Evolutionary conservation across 805 yeast genomes (phyloP).

Genomic region (Kodamaea sagamina): DNA sequence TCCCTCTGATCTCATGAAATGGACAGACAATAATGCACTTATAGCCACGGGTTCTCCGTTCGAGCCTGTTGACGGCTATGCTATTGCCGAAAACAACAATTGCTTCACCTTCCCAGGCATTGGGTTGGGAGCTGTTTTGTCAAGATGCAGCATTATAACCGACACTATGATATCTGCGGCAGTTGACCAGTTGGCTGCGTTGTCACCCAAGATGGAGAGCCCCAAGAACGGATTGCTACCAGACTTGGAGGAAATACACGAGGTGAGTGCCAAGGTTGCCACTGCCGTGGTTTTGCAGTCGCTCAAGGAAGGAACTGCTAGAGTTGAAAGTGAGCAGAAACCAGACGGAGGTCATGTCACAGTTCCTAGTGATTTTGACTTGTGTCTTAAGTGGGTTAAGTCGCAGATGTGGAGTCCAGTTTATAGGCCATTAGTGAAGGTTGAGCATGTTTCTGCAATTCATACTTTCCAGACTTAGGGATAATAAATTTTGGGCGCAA

Average conservation of each 20-base stretch:
- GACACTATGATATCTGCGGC: constrained; percentile 96
- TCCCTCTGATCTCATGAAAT: constrained; percentile 84
- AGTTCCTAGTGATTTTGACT: constrained; percentile 79
- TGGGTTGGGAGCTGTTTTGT: constrained; percentile 90
- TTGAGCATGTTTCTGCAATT: constrained; percentile 67
- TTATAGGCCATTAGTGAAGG: constrained; percentile 84
- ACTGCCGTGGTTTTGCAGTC: constrained; percentile 91
- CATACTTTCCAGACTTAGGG: constrained; percentile 52
- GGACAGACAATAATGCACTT: constrained; percentile 90
- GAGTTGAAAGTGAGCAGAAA: constrained; percentile 65
- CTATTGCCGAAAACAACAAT: constrained; percentile 92
- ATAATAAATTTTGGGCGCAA: no score
- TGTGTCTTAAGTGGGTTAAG: constrained; percentile 84
- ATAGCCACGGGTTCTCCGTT: constrained; percentile 98
- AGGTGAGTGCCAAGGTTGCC: constrained; percentile 90
- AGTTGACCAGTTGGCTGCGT: constrained; percentile 82
- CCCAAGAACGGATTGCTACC: constrained; percentile 83
- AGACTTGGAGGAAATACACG: constrained; percentile 80
- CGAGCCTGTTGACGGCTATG: constrained; percentile 90
- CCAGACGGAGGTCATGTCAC: constrained; percentile 68
- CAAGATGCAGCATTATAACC: constrained; percentile 76
- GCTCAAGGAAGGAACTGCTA: constrained; percentile 80
- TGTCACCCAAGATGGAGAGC: constrained; percentile 78
- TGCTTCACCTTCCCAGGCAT: constrained; percentile 98
- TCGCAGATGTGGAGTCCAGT: constrained; percentile 95